A percentile compares a stretch with the other conserved stretches of the same genome.
Conservation (phyloP, 306 rosid genomes). For the Medicago lupulina region DNA sequence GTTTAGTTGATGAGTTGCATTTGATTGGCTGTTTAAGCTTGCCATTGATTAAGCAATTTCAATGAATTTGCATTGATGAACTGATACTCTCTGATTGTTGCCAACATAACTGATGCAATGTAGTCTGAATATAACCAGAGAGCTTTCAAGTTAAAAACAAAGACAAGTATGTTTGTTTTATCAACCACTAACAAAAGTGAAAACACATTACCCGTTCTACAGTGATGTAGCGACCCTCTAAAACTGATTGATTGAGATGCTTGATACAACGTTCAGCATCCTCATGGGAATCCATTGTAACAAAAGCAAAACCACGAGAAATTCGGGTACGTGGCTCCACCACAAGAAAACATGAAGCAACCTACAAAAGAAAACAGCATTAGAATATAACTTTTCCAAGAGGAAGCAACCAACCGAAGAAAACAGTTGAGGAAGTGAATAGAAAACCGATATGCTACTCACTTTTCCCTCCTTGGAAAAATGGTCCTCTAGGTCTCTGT, state of each 20-base stretch:
- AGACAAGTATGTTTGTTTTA: slow-evolving; percentile 40
- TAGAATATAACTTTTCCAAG: background rate
- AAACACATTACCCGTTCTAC: slow-evolving; percentile 84
- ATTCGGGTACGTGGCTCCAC: slow-evolving; percentile 91
- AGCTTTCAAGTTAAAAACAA: slow-evolving; percentile 83
- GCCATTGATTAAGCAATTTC: slow-evolving; percentile 97
- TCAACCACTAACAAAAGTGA: slow-evolving; percentile 38
- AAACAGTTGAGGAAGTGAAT: background rate
- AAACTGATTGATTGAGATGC: slow-evolving; percentile 95
- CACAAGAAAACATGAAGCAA: slow-evolving; percentile 95
- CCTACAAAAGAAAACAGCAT: slow-evolving; percentile 53
- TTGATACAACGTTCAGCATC: slow-evolving; percentile 89
- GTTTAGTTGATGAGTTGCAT: slow-evolving; percentile 92
- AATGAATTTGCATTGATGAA: slow-evolving; percentile 92
- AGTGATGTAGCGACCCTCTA: slow-evolving; percentile 94
- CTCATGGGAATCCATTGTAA: slow-evolving; percentile 80
- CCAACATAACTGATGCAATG: slow-evolving; percentile 96
- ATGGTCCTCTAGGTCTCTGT: slow-evolving; percentile 90
- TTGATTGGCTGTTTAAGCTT: slow-evolving; percentile 91
- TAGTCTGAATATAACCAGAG: slow-evolving; percentile 96
- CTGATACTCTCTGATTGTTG: slow-evolving; percentile 98
- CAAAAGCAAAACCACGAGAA: slow-evolving; percentile 97
- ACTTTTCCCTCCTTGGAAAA: slow-evolving; percentile 97
- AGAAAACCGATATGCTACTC: slow-evolving; percentile 23
- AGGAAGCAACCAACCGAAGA: background rate